Evolutionary conservation across 441 rosid genomes (phyloP), one percentile per base, ranked within the genome.

Genomic region (Melastoma candidum): DNA sequence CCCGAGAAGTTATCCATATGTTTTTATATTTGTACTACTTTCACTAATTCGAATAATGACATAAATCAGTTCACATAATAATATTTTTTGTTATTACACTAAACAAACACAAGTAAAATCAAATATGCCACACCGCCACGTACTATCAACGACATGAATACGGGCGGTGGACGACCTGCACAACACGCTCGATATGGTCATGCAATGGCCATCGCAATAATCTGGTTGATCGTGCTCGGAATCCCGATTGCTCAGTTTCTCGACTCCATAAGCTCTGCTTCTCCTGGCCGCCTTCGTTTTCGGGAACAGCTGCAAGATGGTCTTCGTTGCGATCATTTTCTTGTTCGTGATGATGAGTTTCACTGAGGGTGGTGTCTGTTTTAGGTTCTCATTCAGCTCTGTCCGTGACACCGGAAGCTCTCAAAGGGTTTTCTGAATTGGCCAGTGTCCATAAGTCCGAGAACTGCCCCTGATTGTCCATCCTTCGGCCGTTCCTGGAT

Each of bases 401-500:
- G 51, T 59, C 65, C 36, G 39, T 79, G 61, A 76, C 75, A 47
- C 55, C 59, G 22, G 92, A 85, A 26, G 89, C 59, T 47, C 55
- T 79, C 64, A 77, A 70, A 49, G 68, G 62, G 43, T 57, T 85
- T 57, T 81, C 92, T 6, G 63, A 82, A 58, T 59, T 88, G 51
- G 74, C 78, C 7, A 73, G 63, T 84, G n/a, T 87, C 84, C 63
- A 67, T 87, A 1, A 87, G 84, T 66, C 77, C 88, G 25, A 86
- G 73, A 6, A 90, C 79, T 17, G 22, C 60, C 89, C 92, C 0
- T 92, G 96, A 60, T 76, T 88, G 66, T 77, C 92, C 47, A 56
- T 81, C 9, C 53, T 85, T 11, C 80, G 95, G 56, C 72, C 84
- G 45, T 68, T 88, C 65, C 83, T 75, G 74, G 96, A 83, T 8